Evolutionary conservation across 805 yeast genomes (phyloP).

Genomic region (Kluyveromyces wickerhamii): DNA sequence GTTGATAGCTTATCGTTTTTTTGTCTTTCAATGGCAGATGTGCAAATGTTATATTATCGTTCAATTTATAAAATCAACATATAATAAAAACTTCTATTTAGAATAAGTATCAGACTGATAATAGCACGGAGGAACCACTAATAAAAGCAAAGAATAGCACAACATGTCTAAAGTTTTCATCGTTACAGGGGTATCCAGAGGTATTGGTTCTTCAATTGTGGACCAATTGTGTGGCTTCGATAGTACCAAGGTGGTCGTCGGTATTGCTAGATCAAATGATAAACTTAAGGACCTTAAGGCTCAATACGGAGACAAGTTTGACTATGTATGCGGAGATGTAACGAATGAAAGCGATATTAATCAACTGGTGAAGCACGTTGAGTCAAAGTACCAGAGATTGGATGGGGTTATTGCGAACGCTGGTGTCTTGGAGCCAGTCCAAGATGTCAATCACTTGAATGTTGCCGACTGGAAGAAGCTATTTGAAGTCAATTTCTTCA

Average conservation of each 20-base stretch:
- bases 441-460: constrained; percentile 34
- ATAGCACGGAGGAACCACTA: no score
- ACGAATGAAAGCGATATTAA: constrained; percentile 30
- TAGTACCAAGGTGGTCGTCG: constrained; percentile 38
- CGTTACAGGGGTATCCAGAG: constrained; percentile 60
- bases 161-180: constrained; percentile 31
- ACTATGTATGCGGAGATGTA: constrained; percentile 54
- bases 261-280: constrained; percentile 57
- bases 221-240: constrained; percentile 36
- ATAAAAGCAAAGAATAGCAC: no score
- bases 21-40: no score
- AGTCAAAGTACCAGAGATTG: constrained; percentile 45
- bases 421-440: constrained; percentile 76
- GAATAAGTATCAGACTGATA: no score
- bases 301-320: constrained; percentile 44
- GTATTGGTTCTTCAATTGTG: constrained; percentile 78
- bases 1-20: no score
- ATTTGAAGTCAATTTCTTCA: constrained; percentile 72
- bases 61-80: no score
- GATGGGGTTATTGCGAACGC: constrained; percentile 72
- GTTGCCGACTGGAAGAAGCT: constrained; percentile 51
- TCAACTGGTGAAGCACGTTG: constrained; percentile 38
- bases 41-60: no score
- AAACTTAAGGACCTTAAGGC: constrained; percentile 37
- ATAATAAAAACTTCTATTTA: no score